Evolutionary conservation across 2,329 filamentous ascomycete genomes (phyloP).

Genomic region (Eutypa lata): DNA sequence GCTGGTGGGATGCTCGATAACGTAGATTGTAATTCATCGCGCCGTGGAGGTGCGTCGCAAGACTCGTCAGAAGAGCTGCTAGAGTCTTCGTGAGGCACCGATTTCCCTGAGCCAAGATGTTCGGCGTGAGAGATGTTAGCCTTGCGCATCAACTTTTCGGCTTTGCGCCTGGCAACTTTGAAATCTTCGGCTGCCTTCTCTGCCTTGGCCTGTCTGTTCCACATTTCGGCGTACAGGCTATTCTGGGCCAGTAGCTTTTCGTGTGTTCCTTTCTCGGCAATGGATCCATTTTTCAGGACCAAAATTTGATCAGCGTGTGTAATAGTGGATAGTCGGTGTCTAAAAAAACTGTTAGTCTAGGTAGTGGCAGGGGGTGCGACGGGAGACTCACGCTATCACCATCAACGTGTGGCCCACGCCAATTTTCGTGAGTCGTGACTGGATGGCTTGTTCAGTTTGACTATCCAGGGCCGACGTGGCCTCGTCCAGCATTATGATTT

Average conservation of each 20-base stretch:
- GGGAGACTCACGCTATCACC: conserved; percentile 75
- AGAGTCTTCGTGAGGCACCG: conserved; percentile 38
- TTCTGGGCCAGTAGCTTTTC: conserved; percentile 67
- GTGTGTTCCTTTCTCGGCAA: conserved; percentile 77
- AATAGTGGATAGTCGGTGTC: conserved; percentile 80
- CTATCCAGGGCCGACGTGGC: conserved; percentile 89
- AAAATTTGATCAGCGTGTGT: conserved; percentile 83
- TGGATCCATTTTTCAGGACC: conserved; percentile 72
- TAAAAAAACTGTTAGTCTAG: conserved; percentile 30
- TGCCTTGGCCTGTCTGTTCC: conserved; percentile 82
- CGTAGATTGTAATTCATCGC: neutral
- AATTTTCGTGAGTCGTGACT: conserved; percentile 77
- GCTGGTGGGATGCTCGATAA: conserved; percentile 1
- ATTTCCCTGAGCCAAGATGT: conserved; percentile 22
- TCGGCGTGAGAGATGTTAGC: conserved; percentile 42
- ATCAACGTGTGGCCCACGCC: conserved; percentile 86
- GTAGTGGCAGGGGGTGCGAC: neutral
- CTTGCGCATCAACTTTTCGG: conserved; percentile 44
- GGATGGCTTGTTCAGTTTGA: conserved; percentile 90
- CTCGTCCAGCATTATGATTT: conserved; percentile 90
- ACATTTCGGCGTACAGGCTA: conserved; percentile 80
- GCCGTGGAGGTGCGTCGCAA: conserved; percentile 2
- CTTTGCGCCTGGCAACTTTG: conserved; percentile 37
- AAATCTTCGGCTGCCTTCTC: conserved; percentile 66
- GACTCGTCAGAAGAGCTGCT: conserved; percentile 32